Percentiles rank a stretch among this genome's conserved stretches.
These are phyloP conservation scores for Globisporangium mamillatum DNA, from an alignment of 352 stramenopile genomes.

Conservation along the genomic window DNA sequence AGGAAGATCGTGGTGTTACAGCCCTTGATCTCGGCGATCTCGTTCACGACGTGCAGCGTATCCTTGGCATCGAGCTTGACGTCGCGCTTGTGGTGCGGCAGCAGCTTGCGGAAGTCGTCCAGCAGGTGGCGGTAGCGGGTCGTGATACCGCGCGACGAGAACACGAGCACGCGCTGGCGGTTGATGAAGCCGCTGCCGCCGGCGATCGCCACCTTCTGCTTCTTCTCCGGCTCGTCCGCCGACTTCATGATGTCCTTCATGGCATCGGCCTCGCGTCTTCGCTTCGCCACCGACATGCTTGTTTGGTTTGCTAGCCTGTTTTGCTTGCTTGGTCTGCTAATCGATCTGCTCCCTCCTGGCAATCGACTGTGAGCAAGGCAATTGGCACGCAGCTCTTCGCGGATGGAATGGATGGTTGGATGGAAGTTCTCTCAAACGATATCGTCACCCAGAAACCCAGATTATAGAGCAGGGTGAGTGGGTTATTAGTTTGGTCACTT, in stretches of 20 bases:
- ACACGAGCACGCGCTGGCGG: slow-evolving; percentile 93
- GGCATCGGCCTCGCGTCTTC: slow-evolving; percentile 21
- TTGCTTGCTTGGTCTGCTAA: slow-evolving; percentile 31
- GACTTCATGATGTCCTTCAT: slow-evolving; percentile 23
- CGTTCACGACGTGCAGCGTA: slow-evolving; percentile 94
- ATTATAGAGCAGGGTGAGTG: too few relatives aligned
- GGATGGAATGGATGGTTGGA: slow-evolving; percentile 18
- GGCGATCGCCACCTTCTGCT: slow-evolving; percentile 35
- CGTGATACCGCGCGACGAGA: slow-evolving; percentile 91
- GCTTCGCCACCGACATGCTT: slow-evolving; percentile 22
- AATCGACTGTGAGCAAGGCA: neutral
- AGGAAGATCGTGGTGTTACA: slow-evolving; percentile 98
- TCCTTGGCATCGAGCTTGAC: slow-evolving; percentile 98
- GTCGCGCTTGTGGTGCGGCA: slow-evolving; percentile 99
- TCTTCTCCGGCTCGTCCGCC: slow-evolving; percentile 36
- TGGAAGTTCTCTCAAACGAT: neutral
- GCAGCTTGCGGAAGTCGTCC: slow-evolving; percentile 96
- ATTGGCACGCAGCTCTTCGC: slow-evolving; percentile 24
- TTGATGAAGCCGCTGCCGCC: slow-evolving; percentile 72
- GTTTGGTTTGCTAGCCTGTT: neutral
- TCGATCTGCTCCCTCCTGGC: slow-evolving; percentile 9
- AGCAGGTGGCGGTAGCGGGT: slow-evolving; percentile 97
- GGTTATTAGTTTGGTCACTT: too few relatives aligned
- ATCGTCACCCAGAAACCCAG: neutral
- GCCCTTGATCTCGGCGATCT: slow-evolving; percentile 98